Evolutionary conservation across 345 rosid species (phyloP).

Genomic region (Citrus inodora): DNA sequence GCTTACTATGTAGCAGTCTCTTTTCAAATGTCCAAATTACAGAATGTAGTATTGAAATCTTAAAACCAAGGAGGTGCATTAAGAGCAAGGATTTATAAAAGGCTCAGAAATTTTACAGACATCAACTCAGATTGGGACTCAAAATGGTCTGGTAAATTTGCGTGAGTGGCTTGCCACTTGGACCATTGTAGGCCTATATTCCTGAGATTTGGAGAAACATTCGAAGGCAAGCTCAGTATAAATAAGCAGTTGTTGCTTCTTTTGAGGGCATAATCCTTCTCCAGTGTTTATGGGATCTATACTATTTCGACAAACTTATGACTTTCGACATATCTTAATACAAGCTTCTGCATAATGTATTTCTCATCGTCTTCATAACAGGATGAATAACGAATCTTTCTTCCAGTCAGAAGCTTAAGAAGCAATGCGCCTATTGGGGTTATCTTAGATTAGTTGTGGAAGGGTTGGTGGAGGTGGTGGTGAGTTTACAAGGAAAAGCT

Average conservation of each 20-base stretch:
- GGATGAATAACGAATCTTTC: not conserved
- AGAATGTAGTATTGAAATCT: no score
- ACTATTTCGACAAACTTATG: not conserved
- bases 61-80: no score
- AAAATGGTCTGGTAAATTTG: not conserved
- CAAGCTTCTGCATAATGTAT: not conserved
- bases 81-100: no score
- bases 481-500: no score
- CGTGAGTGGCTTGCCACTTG: constrained; percentile 18
- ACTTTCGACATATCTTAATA: not conserved
- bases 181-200: constrained; percentile 15
- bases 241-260: not conserved
- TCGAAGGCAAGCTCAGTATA: not conserved
- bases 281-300: not conserved
- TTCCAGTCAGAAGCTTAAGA: not conserved
- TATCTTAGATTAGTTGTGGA: no score
- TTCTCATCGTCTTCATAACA: not conserved
- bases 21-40: no score
- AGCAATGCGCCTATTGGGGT: not conserved
- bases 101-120: no score
- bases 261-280: not conserved
- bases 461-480: no score
- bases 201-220: not conserved
- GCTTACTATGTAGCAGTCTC: not conserved
- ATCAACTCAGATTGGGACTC: no score